phyloP scores from a whole-genome alignment of 2,329 filamentous ascomycete genomes.

The Pestalotiopsis fici region DNA sequence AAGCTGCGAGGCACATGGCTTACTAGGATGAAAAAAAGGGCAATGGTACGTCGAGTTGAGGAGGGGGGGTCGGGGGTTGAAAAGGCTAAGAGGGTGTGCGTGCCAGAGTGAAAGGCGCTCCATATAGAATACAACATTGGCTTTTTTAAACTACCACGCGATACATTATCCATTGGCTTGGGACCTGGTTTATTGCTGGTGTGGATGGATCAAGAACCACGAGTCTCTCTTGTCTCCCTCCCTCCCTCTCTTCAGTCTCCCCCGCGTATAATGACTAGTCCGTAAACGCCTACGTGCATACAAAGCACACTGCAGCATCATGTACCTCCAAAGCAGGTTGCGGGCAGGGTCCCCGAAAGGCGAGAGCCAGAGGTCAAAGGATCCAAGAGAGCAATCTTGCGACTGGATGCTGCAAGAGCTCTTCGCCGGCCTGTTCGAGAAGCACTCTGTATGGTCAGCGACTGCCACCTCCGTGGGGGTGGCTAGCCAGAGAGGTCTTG shows the following conservation, averaged over 20 bases:
- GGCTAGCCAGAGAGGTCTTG: background rate
- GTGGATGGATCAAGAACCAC: background rate
- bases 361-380: background rate
- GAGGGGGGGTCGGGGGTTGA: no score
- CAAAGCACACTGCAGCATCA: background rate
- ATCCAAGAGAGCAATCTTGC: background rate
- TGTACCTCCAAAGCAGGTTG: background rate
- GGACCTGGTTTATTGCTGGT: background rate
- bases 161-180: background rate
- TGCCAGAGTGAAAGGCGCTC: background rate
- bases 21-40: background rate
- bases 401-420: background rate
- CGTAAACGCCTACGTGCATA: background rate
- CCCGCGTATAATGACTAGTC: background rate
- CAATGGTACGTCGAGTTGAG: no score
- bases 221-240: background rate
- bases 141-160: background rate
- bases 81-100: no score
- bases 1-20: background rate
- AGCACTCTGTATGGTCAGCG: background rate
- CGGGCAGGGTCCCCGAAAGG: no score
- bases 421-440: background rate
- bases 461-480: background rate
- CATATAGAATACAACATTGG: background rate
- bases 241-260: background rate